Conservation (phyloP, 1,139 yeast species). For the Taphrina betulina region DNA sequence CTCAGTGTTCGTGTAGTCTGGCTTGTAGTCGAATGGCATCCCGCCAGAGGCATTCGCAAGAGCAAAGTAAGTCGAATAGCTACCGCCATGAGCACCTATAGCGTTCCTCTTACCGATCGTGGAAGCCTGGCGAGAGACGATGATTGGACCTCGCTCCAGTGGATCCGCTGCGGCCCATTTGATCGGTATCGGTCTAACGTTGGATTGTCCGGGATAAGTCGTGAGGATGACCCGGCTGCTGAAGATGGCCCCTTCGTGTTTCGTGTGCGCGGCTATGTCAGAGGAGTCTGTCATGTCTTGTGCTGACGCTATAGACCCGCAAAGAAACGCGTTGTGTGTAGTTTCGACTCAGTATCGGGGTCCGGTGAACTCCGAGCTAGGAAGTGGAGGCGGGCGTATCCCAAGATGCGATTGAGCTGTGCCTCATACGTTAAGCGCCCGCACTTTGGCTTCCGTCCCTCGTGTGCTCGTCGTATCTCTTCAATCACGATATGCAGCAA, state of each 20-base stretch:
- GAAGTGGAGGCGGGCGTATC: background rate
- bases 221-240: constrained; percentile 26
- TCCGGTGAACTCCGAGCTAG: background rate
- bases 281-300: background rate
- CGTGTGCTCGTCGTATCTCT: too few species aligned
- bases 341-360: background rate
- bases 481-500: too few species aligned
- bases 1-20: constrained; percentile 62
- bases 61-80: constrained; percentile 61
- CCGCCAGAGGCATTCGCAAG: constrained; percentile 59
- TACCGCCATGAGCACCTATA: constrained; percentile 62
- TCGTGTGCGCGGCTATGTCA: background rate
- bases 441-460: too few species aligned
- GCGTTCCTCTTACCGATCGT: constrained; percentile 51
- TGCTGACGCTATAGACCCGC: background rate
- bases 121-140: constrained; percentile 50
- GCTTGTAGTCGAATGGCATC: constrained; percentile 52
- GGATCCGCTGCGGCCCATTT: constrained; percentile 56
- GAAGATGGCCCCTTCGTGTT: constrained; percentile 6
- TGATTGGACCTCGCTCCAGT: constrained; percentile 49
- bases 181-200: constrained; percentile 51
- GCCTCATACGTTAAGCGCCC: too few species aligned
- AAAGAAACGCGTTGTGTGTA: background rate
- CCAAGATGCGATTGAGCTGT: too few species aligned
- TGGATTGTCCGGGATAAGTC: constrained; percentile 53